Evolutionary conservation across 2,329 filamentous ascomycete species (phyloP), one percentile per base, ranked within the genome.

Genomic region (Ustilaginoidea virens): DNA sequence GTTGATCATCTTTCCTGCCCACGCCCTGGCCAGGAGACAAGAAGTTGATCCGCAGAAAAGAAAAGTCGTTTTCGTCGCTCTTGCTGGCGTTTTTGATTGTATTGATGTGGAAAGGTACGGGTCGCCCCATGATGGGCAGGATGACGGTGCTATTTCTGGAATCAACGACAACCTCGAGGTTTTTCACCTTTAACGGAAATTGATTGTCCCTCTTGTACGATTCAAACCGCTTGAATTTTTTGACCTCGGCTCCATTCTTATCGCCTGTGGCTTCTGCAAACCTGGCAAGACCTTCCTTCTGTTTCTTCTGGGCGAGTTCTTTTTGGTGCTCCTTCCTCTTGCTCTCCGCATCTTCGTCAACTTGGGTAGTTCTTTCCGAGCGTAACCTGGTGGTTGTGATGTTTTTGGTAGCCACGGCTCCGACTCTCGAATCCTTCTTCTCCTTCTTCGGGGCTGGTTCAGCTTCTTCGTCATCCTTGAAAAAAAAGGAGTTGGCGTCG

Each of bases 71-170:
- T 52, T 98, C 90, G 38, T 92, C 86, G 40, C 83, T 96, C 55
- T 93, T 93, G 59, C 87, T 96, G 14, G 87, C 90, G 49, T 96
- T 98, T 58, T 98, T 98, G 66, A 98, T 93, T 3, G 92, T 96
- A 49, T 73, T 70, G 48, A 98, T 96, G 53, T 98, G 92, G 61
- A 96, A 98, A 0, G 90, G 90, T 16, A 98, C 90, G 0, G 90
- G 87, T 6, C 92, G 75, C 24, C 90, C 90, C 83, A 98, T 93
- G 44, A 98, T 87, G 3, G 92, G 90, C 24, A 98, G 69, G 29
- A 98, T 78, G 33, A 98, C 73, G 0, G 87, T 94, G 32, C 71
- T 71, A 44, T 83, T 90, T 61, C 93, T 96, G 41, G 72, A 67
- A 48, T 98, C 90, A 10, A 96, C 83, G 14, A 93, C 69, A 36